Base-by-base conservation (phyloP, 768 basidiomycete genomes). In the Phaeolepiota aurea region DNA sequence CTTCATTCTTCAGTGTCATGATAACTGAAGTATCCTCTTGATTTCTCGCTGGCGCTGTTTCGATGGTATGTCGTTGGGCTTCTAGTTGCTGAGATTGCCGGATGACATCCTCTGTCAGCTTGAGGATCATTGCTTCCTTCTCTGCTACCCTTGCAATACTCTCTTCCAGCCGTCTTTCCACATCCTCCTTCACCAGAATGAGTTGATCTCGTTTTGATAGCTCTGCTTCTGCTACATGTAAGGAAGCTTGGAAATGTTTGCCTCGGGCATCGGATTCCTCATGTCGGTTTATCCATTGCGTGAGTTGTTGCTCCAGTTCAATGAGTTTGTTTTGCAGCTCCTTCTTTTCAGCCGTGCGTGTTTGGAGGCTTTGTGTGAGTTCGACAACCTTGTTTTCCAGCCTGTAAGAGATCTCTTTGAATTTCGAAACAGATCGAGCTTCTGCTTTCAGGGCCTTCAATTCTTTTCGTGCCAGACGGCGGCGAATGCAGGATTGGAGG, bases 341-440 rank as follows among this genome's bases (percentile, higher is more conserved):
- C 62, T 88, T 93, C 68, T 87, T 91, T 66, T 99, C 94, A 44
- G 78, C 76, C 2, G 83, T 92, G 35, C 94, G 82, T 54, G 74
- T 82, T 61, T 97, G 96, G 10, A 99, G 74, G 12, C 68, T 79
- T 58, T 99, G 96, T 0, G 96, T 98, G 46, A 99, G 83, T 57
- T 98, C 94, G 44, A 99, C 90, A 32, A 99, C 96, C 66, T 98
- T 99, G 73, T 98, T 99, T 68, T 99, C 96, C 42, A 99, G 73
- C 50, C 79, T 81, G 56, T 98, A 98, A 0, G 94, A 97, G 49
- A 94, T 96, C 64, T 96, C 92, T 66, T 96, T 97, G 79, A 94
- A 97, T 57, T 92, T 96, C 50, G 88, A 87, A 20, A 93, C 93
- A 1, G 96, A 98, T 38, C 92, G 89, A 4, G 96, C 96, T 61